Evolutionary conservation across 225 moss, liverwort and hornwort genomes (phyloP), one percentile per base, ranked within the genome.

Genomic region (Pleurozium schreberi): DNA sequence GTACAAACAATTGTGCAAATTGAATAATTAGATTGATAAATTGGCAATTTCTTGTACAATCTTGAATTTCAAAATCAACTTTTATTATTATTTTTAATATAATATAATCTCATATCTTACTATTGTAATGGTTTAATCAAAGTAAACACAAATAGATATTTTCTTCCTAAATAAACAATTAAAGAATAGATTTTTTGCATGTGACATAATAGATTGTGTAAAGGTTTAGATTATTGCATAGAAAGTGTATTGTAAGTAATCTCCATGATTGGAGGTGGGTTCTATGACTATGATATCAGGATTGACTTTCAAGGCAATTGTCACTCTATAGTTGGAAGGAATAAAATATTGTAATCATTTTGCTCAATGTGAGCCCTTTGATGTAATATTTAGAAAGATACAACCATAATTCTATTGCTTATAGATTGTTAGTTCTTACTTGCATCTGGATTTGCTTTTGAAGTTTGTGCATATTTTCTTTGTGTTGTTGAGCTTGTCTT

Each of bases 361-460:
- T 82, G 9, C 6, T 20, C 33, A 45, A 81, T 22, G 7, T 34
- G 2, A 45, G 1, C 3, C 34, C 9, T 34, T 63, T 82, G 20
- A 81, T 81, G 3, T 10, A 61, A 2, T 2, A 15, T 23, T 47
- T 11, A 36, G 4, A n/a, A n/a, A n/a, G n/a, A 34, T 49, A 36
- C 40, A 64, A 23, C 16, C 49, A 45, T 60, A 60, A 60, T 42
- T 43, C 1, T 0, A 60, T 81, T 81, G 7, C 1, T 45, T 18
- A 40, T 21, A 36, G 5, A 1, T 45, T 71, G 5, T n/a, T 42
- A 33, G 4, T 30, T 87, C 87, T 87, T 92, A 91, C 92, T 85
- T 87, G 91, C 77, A 92, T 89, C 4, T 34, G 17, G 6, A 91
- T 84, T 75, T 88, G 88, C 18, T 87, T 92, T 6, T 93, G 90